Base-by-base conservation (phyloP, 140 eudicot species). In the Erigeron philadelphicus region DNA sequence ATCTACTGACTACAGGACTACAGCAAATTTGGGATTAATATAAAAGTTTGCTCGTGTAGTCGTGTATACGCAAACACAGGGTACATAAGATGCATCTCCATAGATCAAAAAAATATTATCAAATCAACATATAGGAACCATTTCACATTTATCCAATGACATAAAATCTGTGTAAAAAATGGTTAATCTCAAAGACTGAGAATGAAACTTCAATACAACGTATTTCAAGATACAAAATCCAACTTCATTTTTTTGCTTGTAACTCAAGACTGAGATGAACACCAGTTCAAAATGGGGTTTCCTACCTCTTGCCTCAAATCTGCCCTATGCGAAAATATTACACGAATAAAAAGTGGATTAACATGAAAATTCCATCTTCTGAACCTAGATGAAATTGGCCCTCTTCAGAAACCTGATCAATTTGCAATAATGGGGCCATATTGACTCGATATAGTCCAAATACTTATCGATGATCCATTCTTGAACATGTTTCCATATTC, bases 361-460 rank as follows among this genome's bases (percentile, higher is more conserved):
- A 79, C 52, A 63, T 52, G 19, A 74, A 54, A 12, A 54, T 38
- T 2, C 35, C 72, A 17, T 45, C 66, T 67, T 64, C 50, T 50
- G 47, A 66, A 25, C 61, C 84, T 89, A 91, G 41, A 88, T 76
- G 63, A 88, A 73, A 57, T 89, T 86, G 54, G 96, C 88, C 81
- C 81, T 79, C 83, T 89, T 88, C 81, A 86, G 67, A 76, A 81
- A 79, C 90, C 90, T 84, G 76, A 88, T 66, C 62, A 84, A 48
- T 77, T 85, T 79, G 87, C 90, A 84, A 74, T 86, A 89, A 57
- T 18, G 75, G 8, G 98, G 98, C 98, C 98, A 92, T 60, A 92
- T 82, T 0, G 83, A 83, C 74, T 92, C 96, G 31, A 81, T 53
- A 40, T 83, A 81, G 71, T 89, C 96, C 83, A 86, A 75, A 76